Evolutionary conservation across 768 basidiomycete species (phyloP).

Genomic region (Tylopilus balloui): DNA sequence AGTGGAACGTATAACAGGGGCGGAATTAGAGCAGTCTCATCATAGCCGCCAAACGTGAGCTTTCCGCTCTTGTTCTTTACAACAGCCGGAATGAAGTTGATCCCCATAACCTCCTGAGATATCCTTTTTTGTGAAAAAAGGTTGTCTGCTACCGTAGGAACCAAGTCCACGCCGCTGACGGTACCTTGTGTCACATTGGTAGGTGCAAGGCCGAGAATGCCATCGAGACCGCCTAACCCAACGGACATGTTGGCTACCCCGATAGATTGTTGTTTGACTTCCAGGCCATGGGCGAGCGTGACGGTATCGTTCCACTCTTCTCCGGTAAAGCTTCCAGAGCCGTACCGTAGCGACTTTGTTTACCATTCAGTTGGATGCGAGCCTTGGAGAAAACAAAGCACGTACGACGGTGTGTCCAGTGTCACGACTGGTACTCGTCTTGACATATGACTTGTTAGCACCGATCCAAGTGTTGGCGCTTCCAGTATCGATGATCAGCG

Average conservation of each 20-base stretch:
- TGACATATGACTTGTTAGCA: conserved; percentile 8
- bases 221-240: neutral
- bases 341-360: neutral
- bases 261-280: neutral
- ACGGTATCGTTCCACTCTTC: conserved; percentile 14
- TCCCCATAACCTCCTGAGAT: conserved; percentile 23
- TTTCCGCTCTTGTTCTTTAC: conserved; percentile 14
- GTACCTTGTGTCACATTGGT: conserved; percentile 21
- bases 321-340: conserved; percentile 3
- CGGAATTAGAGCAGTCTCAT: conserved; percentile 6
- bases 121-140: conserved; percentile 28
- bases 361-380: too few species aligned
- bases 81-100: conserved; percentile 28
- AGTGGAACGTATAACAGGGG: conserved; percentile 20
- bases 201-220: neutral
- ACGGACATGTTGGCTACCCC: conserved; percentile 15
- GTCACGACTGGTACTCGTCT: conserved; percentile 7
- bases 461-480: conserved; percentile 32
- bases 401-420: conserved; percentile 21
- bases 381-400: neutral
- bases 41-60: conserved; percentile 28
- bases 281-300: neutral
- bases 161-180: neutral
- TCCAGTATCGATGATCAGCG: conserved; percentile 29
- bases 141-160: conserved; percentile 36